Evolutionary conservation across 257 asterid species (phyloP), one percentile per base, ranked within the genome.

Genomic region (Marsdenia floribunda): DNA sequence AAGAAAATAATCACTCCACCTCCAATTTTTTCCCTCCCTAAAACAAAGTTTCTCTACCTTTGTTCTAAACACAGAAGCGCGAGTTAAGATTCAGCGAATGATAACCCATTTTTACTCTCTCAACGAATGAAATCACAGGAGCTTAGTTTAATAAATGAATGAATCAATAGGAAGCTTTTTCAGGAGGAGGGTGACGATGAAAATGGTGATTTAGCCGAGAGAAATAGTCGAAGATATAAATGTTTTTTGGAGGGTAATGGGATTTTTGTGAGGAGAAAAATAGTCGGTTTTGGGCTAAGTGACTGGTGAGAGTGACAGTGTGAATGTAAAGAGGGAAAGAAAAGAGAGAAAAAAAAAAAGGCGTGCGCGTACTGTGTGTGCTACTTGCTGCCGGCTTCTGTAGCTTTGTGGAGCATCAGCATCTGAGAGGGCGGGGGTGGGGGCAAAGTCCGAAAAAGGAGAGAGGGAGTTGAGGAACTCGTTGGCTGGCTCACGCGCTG

Each of bases 301-400:
- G 73, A 42, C 44, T 52, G 16, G 52, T 55, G 65, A 63, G 73
- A 75, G 67, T 55, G 75, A 55, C 68, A 72, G 74, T 73, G 81
- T 65, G 64, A 54, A 68, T 3, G 53, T 8, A 67, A 44, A n/a
- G 24, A 35, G 2, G 8, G 47, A 12, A 29, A 38, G 47, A 12
- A 29, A 38, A 12, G 18, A 38, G 47, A 12, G 18, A 38, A 2
- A 16, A 40, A 22, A 67, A 55, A 57, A 37, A 42, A 26, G 26
- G 33, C 70, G 54, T 65, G 26, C 46, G 68, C 26, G 42, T 35
- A 13, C 67, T 26, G n/a, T 33, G 57, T 15, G 13, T 21, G 61
- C 61, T 55, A 63, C 57, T 21, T 22, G 64, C 77, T 64, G 72
- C 42, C 14, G 67, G 44, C 46, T 35, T 59, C 33, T 67, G 71